These are phyloP conservation scores for Aspergillus pseudotamarii DNA, from an alignment of 2,329 filamentous ascomycete species.

Conservation along the genomic window DNA sequence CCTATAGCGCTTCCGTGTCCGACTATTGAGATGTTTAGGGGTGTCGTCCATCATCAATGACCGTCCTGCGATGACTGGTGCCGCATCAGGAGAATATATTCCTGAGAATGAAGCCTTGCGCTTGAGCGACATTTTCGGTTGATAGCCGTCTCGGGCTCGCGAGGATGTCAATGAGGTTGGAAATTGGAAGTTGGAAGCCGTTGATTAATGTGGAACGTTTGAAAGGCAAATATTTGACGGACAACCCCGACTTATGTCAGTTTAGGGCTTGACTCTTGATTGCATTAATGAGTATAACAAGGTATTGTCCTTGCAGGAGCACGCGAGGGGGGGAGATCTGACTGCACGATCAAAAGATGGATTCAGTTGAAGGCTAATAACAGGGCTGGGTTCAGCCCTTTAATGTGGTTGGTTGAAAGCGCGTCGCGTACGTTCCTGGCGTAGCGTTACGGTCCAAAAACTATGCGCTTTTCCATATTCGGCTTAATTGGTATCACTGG, in stretches of 20 bases:
- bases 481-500: constrained; percentile 27
- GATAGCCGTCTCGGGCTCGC: not conserved
- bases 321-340: not conserved
- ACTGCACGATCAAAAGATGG: not conserved
- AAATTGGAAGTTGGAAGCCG: not conserved
- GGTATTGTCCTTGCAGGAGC: not conserved
- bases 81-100: constrained; percentile 42
- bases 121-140: constrained; percentile 56
- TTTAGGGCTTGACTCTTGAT: not conserved
- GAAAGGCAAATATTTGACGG: not conserved
- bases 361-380: not conserved
- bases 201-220: not conserved
- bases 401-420: constrained; percentile 18
- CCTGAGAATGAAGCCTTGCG: constrained; percentile 60
- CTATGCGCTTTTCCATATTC: constrained; percentile 31
- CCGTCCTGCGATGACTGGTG: constrained; percentile 25
- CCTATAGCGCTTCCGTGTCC: constrained; percentile 62
- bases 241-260: not conserved
- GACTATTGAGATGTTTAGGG: constrained; percentile 53
- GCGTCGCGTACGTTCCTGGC: constrained; percentile 10
- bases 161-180: not conserved
- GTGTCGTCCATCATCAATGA: constrained; percentile 35
- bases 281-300: not conserved
- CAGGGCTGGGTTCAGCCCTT: constrained; percentile 14
- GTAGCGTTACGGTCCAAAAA: constrained; percentile 15